Evolutionary conservation across 768 basidiomycete genomes (phyloP).

Genomic region (Lentinus tigrinus): DNA sequence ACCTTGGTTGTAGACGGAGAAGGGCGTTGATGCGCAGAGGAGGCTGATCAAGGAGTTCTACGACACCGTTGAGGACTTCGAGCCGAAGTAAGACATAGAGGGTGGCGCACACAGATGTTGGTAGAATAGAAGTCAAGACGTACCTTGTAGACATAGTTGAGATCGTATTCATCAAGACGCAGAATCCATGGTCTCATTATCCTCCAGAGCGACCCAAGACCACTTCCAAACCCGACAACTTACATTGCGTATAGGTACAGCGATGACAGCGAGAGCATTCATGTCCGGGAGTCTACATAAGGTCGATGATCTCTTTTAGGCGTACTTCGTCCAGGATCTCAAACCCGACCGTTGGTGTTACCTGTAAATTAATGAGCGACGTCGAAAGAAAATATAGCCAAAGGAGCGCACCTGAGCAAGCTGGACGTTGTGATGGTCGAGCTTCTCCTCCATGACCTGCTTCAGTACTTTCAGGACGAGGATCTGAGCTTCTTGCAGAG

Average conservation of each 20-base stretch:
- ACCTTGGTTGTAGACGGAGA: slow-evolving; percentile 46
- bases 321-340: slow-evolving; percentile 80
- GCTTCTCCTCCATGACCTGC: slow-evolving; percentile 99
- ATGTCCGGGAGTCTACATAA: slow-evolving; percentile 23
- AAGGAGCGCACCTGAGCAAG: slow-evolving; percentile 76
- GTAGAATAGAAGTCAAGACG: background rate
- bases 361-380: slow-evolving; percentile 40
- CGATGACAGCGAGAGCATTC: slow-evolving; percentile 11
- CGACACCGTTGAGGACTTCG: slow-evolving; percentile 71
- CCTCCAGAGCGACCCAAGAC: too few relatives aligned
- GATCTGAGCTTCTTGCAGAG: slow-evolving; percentile 81
- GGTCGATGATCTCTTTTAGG: slow-evolving; percentile 81
- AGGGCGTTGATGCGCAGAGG: slow-evolving; percentile 67
- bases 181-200: too few relatives aligned
- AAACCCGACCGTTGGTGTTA: slow-evolving; percentile 83
- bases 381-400: background rate
- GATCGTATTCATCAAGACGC: too few relatives aligned
- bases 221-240: slow-evolving; percentile 6
- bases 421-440: slow-evolving; percentile 98
- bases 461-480: slow-evolving; percentile 89
- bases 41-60: slow-evolving; percentile 86
- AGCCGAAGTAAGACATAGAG: slow-evolving; percentile 40
- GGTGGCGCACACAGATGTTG: background rate
- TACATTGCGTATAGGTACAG: slow-evolving; percentile 16
- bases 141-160: background rate